Evolutionary conservation across 2,329 filamentous ascomycete species (phyloP).

Genomic region (Trichoderma atrobrunneum): DNA sequence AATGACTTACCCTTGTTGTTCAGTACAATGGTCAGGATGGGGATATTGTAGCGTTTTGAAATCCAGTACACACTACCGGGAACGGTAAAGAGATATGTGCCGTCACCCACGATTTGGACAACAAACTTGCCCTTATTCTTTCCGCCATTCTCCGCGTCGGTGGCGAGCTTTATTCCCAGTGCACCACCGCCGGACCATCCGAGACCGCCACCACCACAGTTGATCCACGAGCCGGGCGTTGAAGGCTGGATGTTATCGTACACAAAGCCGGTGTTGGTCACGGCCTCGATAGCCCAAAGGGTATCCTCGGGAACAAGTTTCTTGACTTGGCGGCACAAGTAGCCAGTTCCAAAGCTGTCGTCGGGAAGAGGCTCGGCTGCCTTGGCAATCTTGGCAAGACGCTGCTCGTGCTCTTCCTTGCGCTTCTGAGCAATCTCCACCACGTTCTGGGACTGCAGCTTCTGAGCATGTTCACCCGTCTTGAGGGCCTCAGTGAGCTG

Average conservation of each 20-base stretch:
- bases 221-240: slow-evolving; percentile 71
- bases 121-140: slow-evolving; percentile 50
- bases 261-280: slow-evolving; percentile 67
- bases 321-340: slow-evolving; percentile 34
- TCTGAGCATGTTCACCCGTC: slow-evolving; percentile 41
- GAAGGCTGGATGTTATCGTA: slow-evolving; percentile 68
- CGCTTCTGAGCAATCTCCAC: slow-evolving; percentile 42
- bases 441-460: slow-evolving; percentile 31
- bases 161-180: slow-evolving; percentile 73
- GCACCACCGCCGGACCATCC: slow-evolving; percentile 78
- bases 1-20: slow-evolving; percentile 51
- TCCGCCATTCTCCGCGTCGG: slow-evolving; percentile 40
- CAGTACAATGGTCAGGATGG: slow-evolving; percentile 53
- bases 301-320: slow-evolving; percentile 47
- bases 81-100: slow-evolving; percentile 55
- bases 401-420: slow-evolving; percentile 55
- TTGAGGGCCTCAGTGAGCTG: slow-evolving; percentile 66
- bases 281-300: slow-evolving; percentile 74
- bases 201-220: slow-evolving; percentile 76
- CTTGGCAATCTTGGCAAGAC: slow-evolving; percentile 58
- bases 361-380: slow-evolving; percentile 57
- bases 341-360: slow-evolving; percentile 47
- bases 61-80: slow-evolving; percentile 58
- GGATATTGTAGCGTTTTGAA: slow-evolving; percentile 51
- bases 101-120: slow-evolving; percentile 56